Evolutionary conservation across 2,329 filamentous ascomycete genomes (phyloP), one percentile per base, ranked within the genome.

Genomic region (Colletotrichum sp.): DNA sequence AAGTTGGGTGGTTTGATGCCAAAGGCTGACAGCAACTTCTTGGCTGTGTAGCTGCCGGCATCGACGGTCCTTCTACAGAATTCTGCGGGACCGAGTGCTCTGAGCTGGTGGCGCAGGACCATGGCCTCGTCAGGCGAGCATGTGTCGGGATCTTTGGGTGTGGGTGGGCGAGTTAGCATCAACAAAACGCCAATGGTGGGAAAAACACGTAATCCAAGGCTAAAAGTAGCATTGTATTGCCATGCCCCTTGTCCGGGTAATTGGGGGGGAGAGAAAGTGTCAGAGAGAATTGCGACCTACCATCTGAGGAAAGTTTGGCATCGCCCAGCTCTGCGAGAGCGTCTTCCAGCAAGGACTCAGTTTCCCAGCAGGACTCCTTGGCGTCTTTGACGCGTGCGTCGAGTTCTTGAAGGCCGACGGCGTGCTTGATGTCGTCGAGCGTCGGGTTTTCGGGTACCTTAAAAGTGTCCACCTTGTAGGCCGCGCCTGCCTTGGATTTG

Each of bases 1-100:
- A 95, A 96, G 49, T 88, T 84, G 4, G 95, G 95, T 59, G 95
- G 92, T 52, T 91, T 88, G 79, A 98, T 92, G 76, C 93, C 93
- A 87, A 98, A 98, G 16, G 95, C 96, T 10, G 95, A 96, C 82
- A 96, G 92, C 34, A 98, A 89, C 85, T 95, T 96, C 86, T 94
- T 95, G 71, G 94, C 94, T 24, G 93, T 93, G 82, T 97, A 93
- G 68, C 88, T 89, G 36, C 93, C 92, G 69, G 89, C 89, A 78
- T 92, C 91, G 67, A 98, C 88, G 36, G 94, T 96, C 79, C 93
- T 90, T 80, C 92, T 88, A 81, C 95, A 92, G 83, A 98, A 98
- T 76, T 93, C 90, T 76, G 92, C 90, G 26, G 95, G 94, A n/a
- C 96, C 96, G 77, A 96, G 88, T 69, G 92, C 89, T 82, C 94